Conservation (phyloP, 1,139 yeast species). For the Chernovozyma aurita region DNA sequence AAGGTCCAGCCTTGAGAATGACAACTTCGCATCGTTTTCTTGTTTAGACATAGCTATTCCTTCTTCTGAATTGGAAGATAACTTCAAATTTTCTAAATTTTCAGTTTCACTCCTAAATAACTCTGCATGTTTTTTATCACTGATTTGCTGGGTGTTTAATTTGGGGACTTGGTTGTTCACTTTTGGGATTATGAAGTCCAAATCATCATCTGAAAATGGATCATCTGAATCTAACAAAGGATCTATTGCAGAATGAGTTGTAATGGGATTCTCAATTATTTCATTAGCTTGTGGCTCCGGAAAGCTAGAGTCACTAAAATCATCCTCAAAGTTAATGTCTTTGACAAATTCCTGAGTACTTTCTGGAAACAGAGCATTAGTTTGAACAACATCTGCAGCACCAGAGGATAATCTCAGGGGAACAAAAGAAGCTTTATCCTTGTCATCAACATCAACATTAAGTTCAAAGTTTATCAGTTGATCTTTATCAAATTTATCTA, state of each 20-base stretch:
- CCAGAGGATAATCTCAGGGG: not conserved
- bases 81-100: constrained; percentile 3
- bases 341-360: constrained; percentile 6
- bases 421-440: not conserved
- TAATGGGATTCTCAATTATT: no score
- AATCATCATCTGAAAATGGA: constrained; percentile 27
- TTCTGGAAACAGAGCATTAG: not conserved
- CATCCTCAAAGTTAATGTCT: constrained; percentile 15
- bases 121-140: constrained; percentile 21
- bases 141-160: constrained; percentile 8
- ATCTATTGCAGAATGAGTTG: no score
- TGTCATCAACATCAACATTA: not conserved
- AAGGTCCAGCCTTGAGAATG: constrained; percentile 44
- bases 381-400: not conserved
- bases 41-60: not conserved
- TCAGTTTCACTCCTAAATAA: constrained; percentile 26
- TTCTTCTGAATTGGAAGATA: constrained; percentile 2
- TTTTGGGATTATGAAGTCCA: constrained; percentile 1
- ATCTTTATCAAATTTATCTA: constrained; percentile 26
- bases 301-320: constrained; percentile 13
- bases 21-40: constrained; percentile 34
- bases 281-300: no score
- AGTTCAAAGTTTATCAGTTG: not conserved
- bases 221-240: constrained; percentile 16
- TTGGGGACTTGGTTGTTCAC: no score